A percentile compares a stretch with the other conserved stretches of the same genome.
These are phyloP conservation scores for Leishmania braziliensis DNA, from an alignment of 208 protist genomes.

Conservation along the genomic window DNA sequence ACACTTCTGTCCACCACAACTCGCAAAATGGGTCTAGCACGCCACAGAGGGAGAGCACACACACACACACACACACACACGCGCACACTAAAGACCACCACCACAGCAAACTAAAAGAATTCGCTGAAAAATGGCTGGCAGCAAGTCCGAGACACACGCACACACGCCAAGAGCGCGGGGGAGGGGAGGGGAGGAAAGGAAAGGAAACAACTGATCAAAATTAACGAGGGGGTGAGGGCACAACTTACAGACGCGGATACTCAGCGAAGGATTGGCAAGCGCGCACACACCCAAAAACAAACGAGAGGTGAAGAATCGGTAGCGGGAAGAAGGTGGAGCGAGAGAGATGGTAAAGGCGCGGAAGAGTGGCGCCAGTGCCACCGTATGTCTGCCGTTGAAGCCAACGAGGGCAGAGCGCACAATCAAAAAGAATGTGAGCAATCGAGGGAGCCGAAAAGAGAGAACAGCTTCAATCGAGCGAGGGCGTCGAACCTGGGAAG, in stretches of 20 bases:
- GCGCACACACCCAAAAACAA: too few species aligned
- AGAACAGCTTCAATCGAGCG: neutral
- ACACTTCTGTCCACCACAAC: neutral
- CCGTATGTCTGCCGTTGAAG: neutral
- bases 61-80: too few species aligned
- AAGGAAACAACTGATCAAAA: neutral
- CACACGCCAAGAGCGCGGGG: neutral
- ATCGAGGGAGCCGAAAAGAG: neutral
- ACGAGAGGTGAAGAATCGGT: neutral
- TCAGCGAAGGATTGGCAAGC: neutral
- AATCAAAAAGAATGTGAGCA: neutral
- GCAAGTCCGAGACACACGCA: neutral
- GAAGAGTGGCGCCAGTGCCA: neutral
- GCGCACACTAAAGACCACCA: too few species aligned
- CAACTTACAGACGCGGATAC: neutral
- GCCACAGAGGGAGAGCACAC: neutral
- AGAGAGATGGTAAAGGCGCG: constrained; percentile 5
- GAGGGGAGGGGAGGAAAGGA: neutral
- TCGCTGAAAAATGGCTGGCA: neutral
- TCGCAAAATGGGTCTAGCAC: neutral
- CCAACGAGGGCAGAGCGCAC: too few species aligned
- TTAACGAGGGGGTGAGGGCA: neutral
- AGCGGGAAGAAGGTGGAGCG: neutral
- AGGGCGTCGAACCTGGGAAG: neutral
- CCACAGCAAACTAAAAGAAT: too few species aligned